A percentile compares a stretch with the other conserved stretches of the same genome.
Evolutionary conservation across 371 early-diverging fungal genomes (phyloP).

Genomic region (Cladochytrium tenue): DNA sequence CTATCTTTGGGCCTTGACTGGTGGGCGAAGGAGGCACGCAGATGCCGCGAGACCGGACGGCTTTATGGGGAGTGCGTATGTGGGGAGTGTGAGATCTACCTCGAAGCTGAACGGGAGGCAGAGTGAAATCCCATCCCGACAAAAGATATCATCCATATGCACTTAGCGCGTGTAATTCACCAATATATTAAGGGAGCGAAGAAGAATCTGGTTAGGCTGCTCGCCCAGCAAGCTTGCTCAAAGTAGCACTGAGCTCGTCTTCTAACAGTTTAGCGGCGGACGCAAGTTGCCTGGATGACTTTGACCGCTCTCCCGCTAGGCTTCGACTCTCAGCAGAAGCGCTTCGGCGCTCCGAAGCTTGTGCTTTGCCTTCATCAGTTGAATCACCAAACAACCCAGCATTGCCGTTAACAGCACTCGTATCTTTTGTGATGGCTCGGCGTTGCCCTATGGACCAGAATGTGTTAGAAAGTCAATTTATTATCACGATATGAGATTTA

Average conservation of each 20-base stretch:
- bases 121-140: too few species aligned
- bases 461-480: background rate
- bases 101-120: conserved; percentile 2
- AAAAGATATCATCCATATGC: too few species aligned
- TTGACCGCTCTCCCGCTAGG: conserved; percentile 21
- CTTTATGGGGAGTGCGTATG: too few species aligned
- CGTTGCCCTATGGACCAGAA: conserved; percentile 21
- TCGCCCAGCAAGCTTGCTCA: too few species aligned
- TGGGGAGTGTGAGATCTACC: too few species aligned
- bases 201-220: too few species aligned
- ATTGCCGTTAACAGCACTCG: conserved; percentile 5
- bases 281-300: conserved; percentile 9
- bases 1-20: too few species aligned
- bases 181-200: too few species aligned
- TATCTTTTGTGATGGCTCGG: conserved; percentile 13
- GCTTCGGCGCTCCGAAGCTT: conserved; percentile 30
- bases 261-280: conserved; percentile 14
- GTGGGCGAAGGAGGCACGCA: too few species aligned
- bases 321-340: conserved; percentile 22
- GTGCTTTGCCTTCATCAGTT: too few species aligned
- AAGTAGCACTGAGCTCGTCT: conserved; percentile 23
- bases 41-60: too few species aligned
- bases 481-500: background rate
- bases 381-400: conserved; percentile 39
- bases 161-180: too few species aligned